Base-by-base conservation (phyloP, 164 flowering plant species). In the Stephania cephalantha region DNA sequence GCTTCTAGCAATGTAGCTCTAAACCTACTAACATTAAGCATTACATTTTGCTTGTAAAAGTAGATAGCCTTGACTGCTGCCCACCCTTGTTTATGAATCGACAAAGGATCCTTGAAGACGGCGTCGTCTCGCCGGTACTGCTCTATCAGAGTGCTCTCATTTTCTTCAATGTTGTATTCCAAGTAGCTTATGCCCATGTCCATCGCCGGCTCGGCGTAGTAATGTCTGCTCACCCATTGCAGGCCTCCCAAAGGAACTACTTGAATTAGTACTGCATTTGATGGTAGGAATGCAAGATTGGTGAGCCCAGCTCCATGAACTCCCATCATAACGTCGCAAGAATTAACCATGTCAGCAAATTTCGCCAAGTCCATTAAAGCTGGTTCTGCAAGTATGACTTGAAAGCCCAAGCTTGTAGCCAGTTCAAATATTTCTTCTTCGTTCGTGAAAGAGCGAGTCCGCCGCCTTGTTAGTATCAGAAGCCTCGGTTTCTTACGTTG, bases 261-360 rank as follows among this genome's bases (percentile, higher is more conserved):
- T 68, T 94, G 96, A 22, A 94, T 87, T 6, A 92, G 13, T 4
- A 94, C 78, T 3, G 96, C 95, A 11, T 85, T 84, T 25, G 86
- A 83, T 1, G 97, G 97, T 44, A 94, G 86, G 73, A 92, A 94
- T 18, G 89, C 82, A 68, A 89, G 79, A 85, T 94, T 92, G 15
- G 97, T 86, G 9, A 94, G 81, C 1, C 96, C 98, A 30, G 98
- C 98, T 17, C 98, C 98, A 80, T 94, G 98, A 35, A 92, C 89
- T 46, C 93, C 98, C 84, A 92, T 68, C 83, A 94, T 22, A 44
- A 89, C 91, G 75, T 91, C 96, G 61, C 93, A 89, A 2, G 96
- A 91, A 64, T 91, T 94, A 73, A 91, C 91, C 0, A 85, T 46
- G 11, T 80, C 71, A 1, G 95, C 86, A 25, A 88, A 83, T 42